phyloP scores from a whole-genome alignment of 345 rosid genomes.

The Citrus hindsii region DNA sequence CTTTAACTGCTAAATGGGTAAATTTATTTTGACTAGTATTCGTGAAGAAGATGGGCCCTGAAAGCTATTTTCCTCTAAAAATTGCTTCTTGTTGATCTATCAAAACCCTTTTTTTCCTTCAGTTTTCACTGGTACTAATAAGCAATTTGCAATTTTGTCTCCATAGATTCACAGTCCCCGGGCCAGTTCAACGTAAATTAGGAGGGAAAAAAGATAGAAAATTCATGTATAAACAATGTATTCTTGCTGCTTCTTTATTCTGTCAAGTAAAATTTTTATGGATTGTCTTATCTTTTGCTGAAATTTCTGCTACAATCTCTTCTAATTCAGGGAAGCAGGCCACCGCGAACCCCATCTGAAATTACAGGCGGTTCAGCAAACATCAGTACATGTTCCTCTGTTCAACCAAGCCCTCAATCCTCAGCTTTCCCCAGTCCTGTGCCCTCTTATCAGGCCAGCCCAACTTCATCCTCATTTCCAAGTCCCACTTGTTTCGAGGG shows the following conservation, averaged over 20 bases:
- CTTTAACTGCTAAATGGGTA: not conserved
- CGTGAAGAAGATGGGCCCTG: not conserved
- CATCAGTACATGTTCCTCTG: conserved; percentile 64
- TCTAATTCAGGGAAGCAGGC: conserved; percentile 71
- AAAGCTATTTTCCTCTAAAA: not conserved
- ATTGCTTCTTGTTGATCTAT: not conserved
- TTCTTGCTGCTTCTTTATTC: not conserved
- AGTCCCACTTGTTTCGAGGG: conserved; percentile 72
- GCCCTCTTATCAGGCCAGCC: conserved; percentile 77
- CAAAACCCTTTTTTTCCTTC: not conserved
- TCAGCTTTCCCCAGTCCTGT: conserved; percentile 71
- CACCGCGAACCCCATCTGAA: conserved; percentile 46
- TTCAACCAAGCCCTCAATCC: conserved; percentile 80
- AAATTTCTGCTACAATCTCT: conserved; percentile 2
- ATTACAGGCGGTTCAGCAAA: conserved; percentile 40
- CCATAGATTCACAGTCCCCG: not conserved
- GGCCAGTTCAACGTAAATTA: not conserved
- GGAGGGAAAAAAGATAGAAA: not conserved
- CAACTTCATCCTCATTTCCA: conserved; percentile 76
- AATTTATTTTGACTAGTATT: not conserved
- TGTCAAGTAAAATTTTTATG: not conserved
- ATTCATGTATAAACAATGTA: not conserved
- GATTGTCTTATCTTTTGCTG: not conserved
- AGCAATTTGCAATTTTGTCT: not conserved
- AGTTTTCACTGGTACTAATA: not conserved